Evolutionary conservation across 2,329 filamentous ascomycete species (phyloP), one percentile per base, ranked within the genome.

Genomic region (Juglanconis juglandina): DNA sequence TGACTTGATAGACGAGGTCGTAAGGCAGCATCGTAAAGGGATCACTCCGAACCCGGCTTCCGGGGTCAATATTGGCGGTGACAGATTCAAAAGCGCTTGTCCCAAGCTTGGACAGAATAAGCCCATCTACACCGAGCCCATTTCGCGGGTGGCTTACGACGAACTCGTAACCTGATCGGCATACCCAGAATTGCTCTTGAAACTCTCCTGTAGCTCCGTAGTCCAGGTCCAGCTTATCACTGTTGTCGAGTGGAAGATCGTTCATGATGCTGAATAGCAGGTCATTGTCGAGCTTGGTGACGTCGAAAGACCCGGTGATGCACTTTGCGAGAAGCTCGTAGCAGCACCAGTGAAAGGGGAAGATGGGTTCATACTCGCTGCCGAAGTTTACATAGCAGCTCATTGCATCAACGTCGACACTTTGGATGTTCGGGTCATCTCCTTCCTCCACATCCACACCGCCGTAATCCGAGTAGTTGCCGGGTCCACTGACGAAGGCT

Each of bases 261-360:
- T 41, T 5, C 58, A 56, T 56, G 32, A 56, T 13, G 30, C 46
- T 44, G 35, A 41, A 59, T 30, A 59, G 35, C 32, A 59, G 9
- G 53, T 59, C 46, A 9, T 51, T 59, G 58, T 59, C 52, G 8
- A 59, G 35, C 7, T 41, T 30, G 44, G 8, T 14, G 14, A 41
- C 44, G 3, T 42, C 47, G 5, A 51, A 56, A 9, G 58, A 51
- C 7, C 52, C 51, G 1, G 47, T 50, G 30, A 30, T 5, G 33
- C 30, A 49, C 33, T 37, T 54, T 35, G n/a, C 6, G 11, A 59
- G 46, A 1, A 59, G 30, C 52, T 56, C 52, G 24, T 50, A 59
- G 50, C 58, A 56, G 58, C 44, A 50, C 51, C 37, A 32, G 24
- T 59, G 58, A 32, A 59, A 56, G 11, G 58, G 58, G 30, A 55